These are phyloP conservation scores for Monilinia aucupariae DNA, from an alignment of 2,329 filamentous ascomycete genomes.

Conservation along the genomic window DNA sequence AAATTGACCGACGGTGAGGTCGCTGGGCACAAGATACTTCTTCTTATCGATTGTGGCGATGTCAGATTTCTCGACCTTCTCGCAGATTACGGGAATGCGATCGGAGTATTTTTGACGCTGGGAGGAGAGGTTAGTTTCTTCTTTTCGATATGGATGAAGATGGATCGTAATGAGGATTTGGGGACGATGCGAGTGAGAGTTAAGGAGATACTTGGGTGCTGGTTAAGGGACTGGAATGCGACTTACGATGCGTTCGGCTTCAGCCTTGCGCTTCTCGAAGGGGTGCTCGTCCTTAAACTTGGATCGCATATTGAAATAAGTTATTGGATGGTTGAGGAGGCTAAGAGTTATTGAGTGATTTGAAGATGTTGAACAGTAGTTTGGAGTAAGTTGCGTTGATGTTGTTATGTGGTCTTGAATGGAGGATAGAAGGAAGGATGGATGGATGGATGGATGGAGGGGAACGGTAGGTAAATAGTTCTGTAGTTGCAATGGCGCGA, in stretches of 20 bases:
- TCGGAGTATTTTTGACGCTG: constrained; percentile 93
- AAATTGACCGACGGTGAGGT: constrained; percentile 97
- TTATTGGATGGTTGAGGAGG: constrained; percentile 21
- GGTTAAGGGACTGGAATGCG: constrained; percentile 12
- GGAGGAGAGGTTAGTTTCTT: neutral
- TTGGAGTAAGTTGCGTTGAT: neutral
- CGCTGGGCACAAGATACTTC: constrained; percentile 97
- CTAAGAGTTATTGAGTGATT: neutral
- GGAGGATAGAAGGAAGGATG: constrained; percentile 7
- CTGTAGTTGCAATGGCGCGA: neutral
- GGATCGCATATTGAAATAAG: constrained; percentile 73
- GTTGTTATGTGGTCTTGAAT: constrained; percentile 10
- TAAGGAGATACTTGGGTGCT: constrained; percentile 8
- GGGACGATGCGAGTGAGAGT: constrained; percentile 13
- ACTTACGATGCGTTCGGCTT: constrained; percentile 71
- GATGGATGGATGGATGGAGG: constrained; percentile 2
- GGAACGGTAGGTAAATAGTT: neutral
- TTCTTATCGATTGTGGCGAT: constrained; percentile 99
- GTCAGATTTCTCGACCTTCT: constrained; percentile 98
- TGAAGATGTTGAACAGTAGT: neutral
- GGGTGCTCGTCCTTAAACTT: constrained; percentile 99
- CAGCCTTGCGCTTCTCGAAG: constrained; percentile 99
- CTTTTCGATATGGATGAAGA: neutral
- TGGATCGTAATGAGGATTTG: constrained; percentile 13
- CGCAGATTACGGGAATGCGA: constrained; percentile 98